Base-by-base conservation (phyloP, 2,329 filamentous ascomycete genomes). In the Fusarium brevicatenulatum region DNA sequence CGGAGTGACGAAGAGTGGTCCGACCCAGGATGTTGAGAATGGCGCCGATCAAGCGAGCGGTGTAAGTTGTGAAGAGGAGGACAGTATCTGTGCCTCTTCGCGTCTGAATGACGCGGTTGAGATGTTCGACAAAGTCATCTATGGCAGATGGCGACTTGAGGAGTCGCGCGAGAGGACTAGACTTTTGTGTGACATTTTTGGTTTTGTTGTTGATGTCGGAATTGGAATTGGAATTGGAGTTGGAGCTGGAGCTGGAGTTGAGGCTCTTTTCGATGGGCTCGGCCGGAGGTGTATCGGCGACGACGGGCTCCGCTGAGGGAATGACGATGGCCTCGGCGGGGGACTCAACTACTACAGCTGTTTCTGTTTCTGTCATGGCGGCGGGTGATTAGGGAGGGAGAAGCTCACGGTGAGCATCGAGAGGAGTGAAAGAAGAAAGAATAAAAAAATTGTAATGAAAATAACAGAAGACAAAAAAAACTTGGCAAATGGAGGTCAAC, bases 61-160 rank as follows among this genome's bases (percentile, higher is more conserved):
- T 83, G 84, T 95, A 95, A 83, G 91, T 90, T 70, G 91, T 80
- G 74, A 92, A 89, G 71, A 91, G 88, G 76, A 95, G 89, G 70
- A 91, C 85, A 54, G 89, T 88, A 82, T 95, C 93, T 80, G 92
- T 90, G 78, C 92, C 92, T 40, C 87, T 82, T 49, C 92, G 90
- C 15, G 91, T 92, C 72, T 90, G 87, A 75, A 94, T 85, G 78
- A 92, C 89, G 73, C 90, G 90, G 78, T 87, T 83, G 54, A 91
- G 85, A 80, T 87, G 86, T 32, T 85, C 79, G 70, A 91, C 80
- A 79, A 90, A 88, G 80, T 82, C 83, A 78, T 91, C 88, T 75
- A 84, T 40, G 76, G 70, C 72, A 32, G 71, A 71, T 19, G 75
- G 71, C 43, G 73, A 65, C 43, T 67, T 63, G 25, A 73, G 70